These are phyloP conservation scores for Triticum turgidum DNA, from an alignment of 176 grass and related monocot genomes.

Conservation along the genomic window DNA sequence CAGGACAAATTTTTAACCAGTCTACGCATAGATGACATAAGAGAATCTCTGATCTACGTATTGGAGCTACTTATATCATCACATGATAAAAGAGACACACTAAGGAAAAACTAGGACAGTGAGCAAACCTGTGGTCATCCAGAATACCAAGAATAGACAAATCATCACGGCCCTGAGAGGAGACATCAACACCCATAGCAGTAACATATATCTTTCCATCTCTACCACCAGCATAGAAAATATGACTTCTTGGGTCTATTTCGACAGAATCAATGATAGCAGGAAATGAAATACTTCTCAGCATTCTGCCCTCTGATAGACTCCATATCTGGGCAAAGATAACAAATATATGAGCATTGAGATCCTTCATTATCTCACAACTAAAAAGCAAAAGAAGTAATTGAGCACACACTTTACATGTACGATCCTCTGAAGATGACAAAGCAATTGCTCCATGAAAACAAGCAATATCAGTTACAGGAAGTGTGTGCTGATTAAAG, in stretches of 20 bases:
- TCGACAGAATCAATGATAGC: conserved; percentile 50
- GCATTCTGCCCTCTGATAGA: conserved; percentile 62
- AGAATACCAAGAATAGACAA: conserved; percentile 59
- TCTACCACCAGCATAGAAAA: conserved; percentile 87
- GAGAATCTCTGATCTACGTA: not conserved
- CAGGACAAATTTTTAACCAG: not conserved
- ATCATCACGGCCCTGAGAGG: conserved; percentile 38
- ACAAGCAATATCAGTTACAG: conserved; percentile 71
- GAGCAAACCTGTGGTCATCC: conserved; percentile 64
- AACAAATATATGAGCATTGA: conserved; percentile 24
- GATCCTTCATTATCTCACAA: conserved; percentile 7
- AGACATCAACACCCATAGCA: conserved; percentile 64
- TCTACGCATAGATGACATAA: not conserved
- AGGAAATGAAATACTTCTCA: conserved; percentile 75
- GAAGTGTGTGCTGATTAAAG: conserved; percentile 65
- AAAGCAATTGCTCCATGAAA: conserved; percentile 66
- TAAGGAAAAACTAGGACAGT: conserved; percentile 27
- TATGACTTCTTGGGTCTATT: conserved; percentile 70
- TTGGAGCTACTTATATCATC: not conserved
- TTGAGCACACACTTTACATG: conserved; percentile 67
- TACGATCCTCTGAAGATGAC: conserved; percentile 84
- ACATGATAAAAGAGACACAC: conserved; percentile 2
- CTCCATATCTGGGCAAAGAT: conserved; percentile 67
- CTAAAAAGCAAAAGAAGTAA: not conserved
- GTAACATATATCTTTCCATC: conserved; percentile 96